Base-by-base conservation (phyloP, 2,329 filamentous ascomycete genomes). In the Lojkania enalia region DNA sequence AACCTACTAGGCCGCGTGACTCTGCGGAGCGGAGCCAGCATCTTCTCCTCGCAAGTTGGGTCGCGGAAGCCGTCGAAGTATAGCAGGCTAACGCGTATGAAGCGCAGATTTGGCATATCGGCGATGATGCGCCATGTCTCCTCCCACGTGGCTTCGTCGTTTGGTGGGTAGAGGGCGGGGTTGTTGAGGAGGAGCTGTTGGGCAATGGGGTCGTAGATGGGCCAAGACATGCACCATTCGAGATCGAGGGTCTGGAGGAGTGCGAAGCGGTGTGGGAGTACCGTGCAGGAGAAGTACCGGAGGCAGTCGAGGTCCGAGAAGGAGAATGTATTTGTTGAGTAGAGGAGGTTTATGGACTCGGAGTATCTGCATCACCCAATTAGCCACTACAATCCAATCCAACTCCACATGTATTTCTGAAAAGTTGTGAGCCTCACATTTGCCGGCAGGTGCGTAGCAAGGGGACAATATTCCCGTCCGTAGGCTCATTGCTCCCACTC, bases 361-460 rank as follows among this genome's bases (percentile, higher is more conserved):
- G 54, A 55, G 38, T 60, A 60, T 31, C 55, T 57, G 33, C 11
- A 3, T 7, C 15, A n/a, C n/a, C n/a, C n/a, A n/a, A n/a, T n/a
- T n/a, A n/a, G n/a, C n/a, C n/a, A n/a, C n/a, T n/a, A n/a, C n/a
- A n/a, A n/a, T n/a, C n/a, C n/a, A n/a, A n/a, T n/a, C n/a, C n/a
- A n/a, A n/a, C n/a, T n/a, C n/a, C n/a, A n/a, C n/a, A n/a, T n/a
- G n/a, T n/a, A n/a, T n/a, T n/a, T n/a, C n/a, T n/a, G n/a, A n/a
- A n/a, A n/a, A n/a, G n/a, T n/a, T n/a, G n/a, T n/a, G n/a, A n/a
- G 14, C 11, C 47, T 30, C 48, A 55, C 54, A 57, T 47, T 23
- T 58, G 55, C 11, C 69, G 62, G 42, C 61, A 70, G 15, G 57
- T 56, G 14, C 69, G 59, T 19, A 74, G 53, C 20, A 64, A 60